phyloP scores from a whole-genome alignment of 2,329 filamentous ascomycete species.

The Fusarium ambrosium region DNA sequence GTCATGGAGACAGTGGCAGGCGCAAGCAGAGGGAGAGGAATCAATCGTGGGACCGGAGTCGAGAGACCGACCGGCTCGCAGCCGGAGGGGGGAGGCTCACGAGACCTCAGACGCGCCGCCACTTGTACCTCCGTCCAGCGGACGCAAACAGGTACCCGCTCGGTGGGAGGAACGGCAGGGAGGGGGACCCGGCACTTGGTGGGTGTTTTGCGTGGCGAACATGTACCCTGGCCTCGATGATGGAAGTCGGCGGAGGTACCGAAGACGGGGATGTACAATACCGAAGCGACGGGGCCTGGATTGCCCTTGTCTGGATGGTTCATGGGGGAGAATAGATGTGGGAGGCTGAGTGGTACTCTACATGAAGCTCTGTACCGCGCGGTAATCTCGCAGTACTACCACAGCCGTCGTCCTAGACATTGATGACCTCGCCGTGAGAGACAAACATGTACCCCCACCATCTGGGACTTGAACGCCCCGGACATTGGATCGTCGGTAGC shows the following conservation, averaged over 20 bases:
- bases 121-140: constrained; percentile 20
- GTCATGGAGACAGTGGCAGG: constrained; percentile 35
- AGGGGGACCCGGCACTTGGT: constrained; percentile 26
- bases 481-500: constrained; percentile 21
- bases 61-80: constrained; percentile 45
- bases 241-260: constrained; percentile 13
- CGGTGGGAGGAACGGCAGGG: background rate
- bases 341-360: constrained; percentile 1
- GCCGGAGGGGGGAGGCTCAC: constrained; percentile 43
- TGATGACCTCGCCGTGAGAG: background rate
- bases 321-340: constrained; percentile 9
- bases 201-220: constrained; percentile 18
- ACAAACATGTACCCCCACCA: constrained; percentile 15
- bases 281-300: constrained; percentile 10
- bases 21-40: constrained; percentile 1
- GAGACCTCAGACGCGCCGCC: constrained; percentile 43
- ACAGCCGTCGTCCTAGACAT: background rate
- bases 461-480: constrained; percentile 20
- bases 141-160: constrained; percentile 15
- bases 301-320: background rate
- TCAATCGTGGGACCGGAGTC: constrained; percentile 46
- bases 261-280: constrained; percentile 18
- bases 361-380: background rate
- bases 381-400: background rate
- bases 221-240: constrained; percentile 7